Conservation (phyloP, 164 flowering plant species). For the Stephania japonica region DNA sequence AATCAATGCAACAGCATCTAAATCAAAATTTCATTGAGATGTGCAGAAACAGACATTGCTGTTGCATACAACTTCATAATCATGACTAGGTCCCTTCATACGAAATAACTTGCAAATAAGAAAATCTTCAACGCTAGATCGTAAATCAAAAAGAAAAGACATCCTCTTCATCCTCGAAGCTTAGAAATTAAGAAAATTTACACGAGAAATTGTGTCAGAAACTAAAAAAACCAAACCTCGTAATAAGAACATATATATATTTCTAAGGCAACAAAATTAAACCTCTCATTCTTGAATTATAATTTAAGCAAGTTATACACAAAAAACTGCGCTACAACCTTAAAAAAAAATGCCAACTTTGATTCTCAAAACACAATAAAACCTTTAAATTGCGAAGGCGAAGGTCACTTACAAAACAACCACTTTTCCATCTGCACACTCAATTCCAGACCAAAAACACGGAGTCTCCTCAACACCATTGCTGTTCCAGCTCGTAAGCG, state of each 20-base stretch:
- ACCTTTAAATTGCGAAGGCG: not conserved
- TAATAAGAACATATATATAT: not conserved
- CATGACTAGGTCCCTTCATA: too few species aligned
- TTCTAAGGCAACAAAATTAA: not conserved
- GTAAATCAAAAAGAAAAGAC: too few species aligned
- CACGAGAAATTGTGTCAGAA: too few species aligned
- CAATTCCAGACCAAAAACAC: conserved; percentile 70
- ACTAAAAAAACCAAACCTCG: too few species aligned
- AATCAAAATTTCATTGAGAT: too few species aligned
- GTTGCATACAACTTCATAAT: too few species aligned
- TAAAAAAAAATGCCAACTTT: not conserved
- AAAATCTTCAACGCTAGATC: too few species aligned
- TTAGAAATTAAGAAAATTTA: too few species aligned
- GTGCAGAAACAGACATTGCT: too few species aligned
- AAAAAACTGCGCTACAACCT: not conserved
- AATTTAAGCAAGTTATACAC: too few species aligned
- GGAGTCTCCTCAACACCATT: conserved; percentile 31
- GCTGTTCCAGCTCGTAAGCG: conserved; percentile 47
- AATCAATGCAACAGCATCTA: not conserved
- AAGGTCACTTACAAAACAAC: conserved; percentile 47
- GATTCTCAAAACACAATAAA: not conserved
- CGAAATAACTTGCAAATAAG: too few species aligned
- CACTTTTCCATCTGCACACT: conserved; percentile 50
- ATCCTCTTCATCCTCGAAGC: too few species aligned
- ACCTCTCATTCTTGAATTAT: not conserved